Conservation (phyloP, 2,329 filamentous ascomycete species). For the Aschersonia sp. region DNA sequence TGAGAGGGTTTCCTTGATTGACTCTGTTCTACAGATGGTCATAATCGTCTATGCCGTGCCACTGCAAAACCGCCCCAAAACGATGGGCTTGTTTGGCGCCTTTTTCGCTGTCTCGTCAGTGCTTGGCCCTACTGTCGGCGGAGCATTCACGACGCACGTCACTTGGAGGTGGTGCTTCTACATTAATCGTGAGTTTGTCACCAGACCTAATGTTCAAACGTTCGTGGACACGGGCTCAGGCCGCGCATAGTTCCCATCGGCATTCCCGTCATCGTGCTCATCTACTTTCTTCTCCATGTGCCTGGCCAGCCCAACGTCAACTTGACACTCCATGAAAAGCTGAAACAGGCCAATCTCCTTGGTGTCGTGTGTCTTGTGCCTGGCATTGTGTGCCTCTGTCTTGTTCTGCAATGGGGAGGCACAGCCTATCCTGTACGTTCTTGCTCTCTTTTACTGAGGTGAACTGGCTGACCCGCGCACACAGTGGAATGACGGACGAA, state of each 20-base stretch:
- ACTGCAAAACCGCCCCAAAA: constrained; percentile 15
- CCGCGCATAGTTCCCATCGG: constrained; percentile 13
- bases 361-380: constrained; percentile 33
- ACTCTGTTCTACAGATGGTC: constrained; percentile 1
- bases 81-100: constrained; percentile 16
- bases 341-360: constrained; percentile 33
- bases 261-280: constrained; percentile 11
- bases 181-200: constrained; percentile 9
- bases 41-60: constrained; percentile 4
- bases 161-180: constrained; percentile 21
- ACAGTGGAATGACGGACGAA: constrained; percentile 23
- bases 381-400: constrained; percentile 26
- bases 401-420: constrained; percentile 33
- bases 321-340: constrained; percentile 17
- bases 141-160: constrained; percentile 7
- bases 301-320: constrained; percentile 7
- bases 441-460: background rate
- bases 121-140: constrained; percentile 10
- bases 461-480: background rate
- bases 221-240: too few species aligned
- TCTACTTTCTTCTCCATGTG: constrained; percentile 8
- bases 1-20: background rate
- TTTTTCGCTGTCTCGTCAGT: constrained; percentile 24
- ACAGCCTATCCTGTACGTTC: constrained; percentile 12
- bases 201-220: too few species aligned